phyloP scores from a whole-genome alignment of 2,329 filamentous ascomycete genomes.

The Bimuria novae-zelandiae region DNA sequence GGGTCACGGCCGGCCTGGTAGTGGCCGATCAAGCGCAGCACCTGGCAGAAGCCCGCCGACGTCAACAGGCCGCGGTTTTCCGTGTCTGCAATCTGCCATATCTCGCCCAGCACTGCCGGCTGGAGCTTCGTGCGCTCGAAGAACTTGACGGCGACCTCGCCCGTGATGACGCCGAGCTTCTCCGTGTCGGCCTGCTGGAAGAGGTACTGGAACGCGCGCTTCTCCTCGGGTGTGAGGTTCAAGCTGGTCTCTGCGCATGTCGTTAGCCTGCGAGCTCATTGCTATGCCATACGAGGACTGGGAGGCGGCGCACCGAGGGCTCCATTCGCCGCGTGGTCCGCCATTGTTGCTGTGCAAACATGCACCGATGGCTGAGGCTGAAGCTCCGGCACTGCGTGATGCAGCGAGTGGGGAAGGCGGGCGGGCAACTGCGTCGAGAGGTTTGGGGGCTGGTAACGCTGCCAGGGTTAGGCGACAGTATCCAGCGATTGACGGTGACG shows the following conservation, averaged over 20 bases:
- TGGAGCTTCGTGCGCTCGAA: constrained; percentile 94
- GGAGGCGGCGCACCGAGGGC: constrained; percentile 1
- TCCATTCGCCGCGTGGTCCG: constrained; percentile 5
- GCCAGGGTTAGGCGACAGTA: neutral
- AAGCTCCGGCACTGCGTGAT: constrained; percentile 1
- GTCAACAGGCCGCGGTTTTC: constrained; percentile 95
- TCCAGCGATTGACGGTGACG: neutral
- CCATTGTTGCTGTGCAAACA: constrained; percentile 5
- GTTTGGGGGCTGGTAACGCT: neutral
- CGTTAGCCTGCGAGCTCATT: constrained; percentile 30
- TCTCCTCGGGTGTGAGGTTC: constrained; percentile 89
- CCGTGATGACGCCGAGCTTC: constrained; percentile 88
- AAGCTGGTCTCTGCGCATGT: constrained; percentile 58
- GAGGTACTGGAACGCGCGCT: constrained; percentile 88
- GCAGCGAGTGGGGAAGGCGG: constrained; percentile 7
- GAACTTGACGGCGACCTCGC: constrained; percentile 94
- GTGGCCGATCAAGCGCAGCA: constrained; percentile 91
- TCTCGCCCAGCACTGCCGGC: constrained; percentile 85
- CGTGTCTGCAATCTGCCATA: constrained; percentile 98
- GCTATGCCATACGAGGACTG: constrained; percentile 10
- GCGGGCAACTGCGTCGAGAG: neutral
- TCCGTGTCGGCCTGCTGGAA: constrained; percentile 93
- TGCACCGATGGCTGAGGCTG: constrained; percentile 2
- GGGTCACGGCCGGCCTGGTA: constrained; percentile 87
- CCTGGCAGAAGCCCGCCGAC: constrained; percentile 89